Evolutionary conservation across 495 filamentous ascomycete genomes (phyloP).

Genomic region (Penicillium samsonianum): DNA sequence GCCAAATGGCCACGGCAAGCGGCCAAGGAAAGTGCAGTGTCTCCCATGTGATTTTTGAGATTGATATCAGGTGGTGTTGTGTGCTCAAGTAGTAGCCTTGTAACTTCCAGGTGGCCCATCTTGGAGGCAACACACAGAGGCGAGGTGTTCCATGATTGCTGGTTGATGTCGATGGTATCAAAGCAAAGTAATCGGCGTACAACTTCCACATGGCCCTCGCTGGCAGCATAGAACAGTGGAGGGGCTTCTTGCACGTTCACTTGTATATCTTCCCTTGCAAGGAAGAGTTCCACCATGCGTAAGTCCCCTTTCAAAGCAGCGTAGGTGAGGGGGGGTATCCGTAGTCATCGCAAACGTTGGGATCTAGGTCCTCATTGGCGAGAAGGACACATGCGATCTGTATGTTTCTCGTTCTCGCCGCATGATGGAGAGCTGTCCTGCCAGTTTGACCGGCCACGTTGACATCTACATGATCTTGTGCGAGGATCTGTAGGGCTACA

Average conservation of each 20-base stretch:
- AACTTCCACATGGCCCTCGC: constrained; percentile 8
- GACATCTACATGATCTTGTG: constrained; percentile 12
- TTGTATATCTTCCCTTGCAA: constrained; percentile 14
- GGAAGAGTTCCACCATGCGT: constrained; percentile 12
- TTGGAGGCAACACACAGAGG: constrained; percentile 12
- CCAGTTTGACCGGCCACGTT: constrained; percentile 4
- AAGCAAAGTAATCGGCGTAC: constrained; percentile 11
- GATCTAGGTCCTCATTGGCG: constrained; percentile 8
- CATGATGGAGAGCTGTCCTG: constrained; percentile 7
- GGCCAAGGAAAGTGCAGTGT: constrained; percentile 13
- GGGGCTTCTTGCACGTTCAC: constrained; percentile 9
- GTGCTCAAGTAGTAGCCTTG: constrained; percentile 10
- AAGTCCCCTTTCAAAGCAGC: constrained; percentile 10
- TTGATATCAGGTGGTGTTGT: constrained; percentile 9
- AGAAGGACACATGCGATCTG: constrained; percentile 5
- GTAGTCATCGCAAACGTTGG: constrained; percentile 5
- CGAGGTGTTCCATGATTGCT: constrained; percentile 1
- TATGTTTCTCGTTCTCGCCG: constrained; percentile 7
- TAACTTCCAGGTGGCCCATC: constrained; percentile 10
- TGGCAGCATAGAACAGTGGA: constrained; percentile 14
- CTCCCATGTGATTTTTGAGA: constrained; percentile 9
- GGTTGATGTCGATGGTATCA: constrained; percentile 12
- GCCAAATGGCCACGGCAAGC: constrained; percentile 8
- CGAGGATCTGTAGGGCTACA: constrained; percentile 10
- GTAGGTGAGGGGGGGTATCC: constrained; percentile 7